Conservation (phyloP, 129 eudicot species). For the Tanacetum coccineum region DNA sequence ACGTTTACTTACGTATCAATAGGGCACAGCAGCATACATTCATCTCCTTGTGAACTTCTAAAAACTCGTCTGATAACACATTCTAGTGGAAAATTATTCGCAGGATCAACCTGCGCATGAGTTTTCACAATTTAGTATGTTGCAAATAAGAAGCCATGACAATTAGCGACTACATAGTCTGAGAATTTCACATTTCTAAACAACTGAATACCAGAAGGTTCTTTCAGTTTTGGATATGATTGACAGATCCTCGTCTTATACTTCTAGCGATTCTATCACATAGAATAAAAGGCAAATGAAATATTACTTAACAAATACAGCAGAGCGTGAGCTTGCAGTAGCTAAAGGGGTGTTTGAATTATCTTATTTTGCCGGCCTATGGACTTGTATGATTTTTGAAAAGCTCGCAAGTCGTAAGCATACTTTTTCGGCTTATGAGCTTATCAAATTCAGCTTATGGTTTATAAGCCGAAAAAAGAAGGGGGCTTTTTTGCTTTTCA, state of each 20-base stretch:
- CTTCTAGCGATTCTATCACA: too few relatives aligned
- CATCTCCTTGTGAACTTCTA: conserved; percentile 79
- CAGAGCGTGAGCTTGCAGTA: too few relatives aligned
- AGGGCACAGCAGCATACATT: conserved; percentile 90
- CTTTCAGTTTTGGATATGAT: neutral
- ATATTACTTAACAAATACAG: too few relatives aligned
- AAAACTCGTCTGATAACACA: conserved; percentile 89
- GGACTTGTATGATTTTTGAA: too few relatives aligned
- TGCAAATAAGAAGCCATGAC: conserved; percentile 1
- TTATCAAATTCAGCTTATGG: too few relatives aligned
- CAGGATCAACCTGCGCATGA: conserved; percentile 77
- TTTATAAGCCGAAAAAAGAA: too few relatives aligned
- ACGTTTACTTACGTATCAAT: conserved; percentile 74
- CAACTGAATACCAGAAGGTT: conserved; percentile 12
- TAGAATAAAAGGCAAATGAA: too few relatives aligned
- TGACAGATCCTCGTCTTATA: too few relatives aligned
- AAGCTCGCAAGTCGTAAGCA: too few relatives aligned
- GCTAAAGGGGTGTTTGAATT: neutral
- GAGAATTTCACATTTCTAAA: neutral
- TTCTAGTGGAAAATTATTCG: conserved; percentile 76
- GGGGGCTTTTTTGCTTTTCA: too few relatives aligned
- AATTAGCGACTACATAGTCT: neutral
- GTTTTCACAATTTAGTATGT: conserved; percentile 19
- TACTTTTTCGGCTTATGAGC: too few relatives aligned
- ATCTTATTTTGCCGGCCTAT: neutral